phyloP scores from a whole-genome alignment of 176 grass and related monocot species.

The Triticum monococcum region DNA sequence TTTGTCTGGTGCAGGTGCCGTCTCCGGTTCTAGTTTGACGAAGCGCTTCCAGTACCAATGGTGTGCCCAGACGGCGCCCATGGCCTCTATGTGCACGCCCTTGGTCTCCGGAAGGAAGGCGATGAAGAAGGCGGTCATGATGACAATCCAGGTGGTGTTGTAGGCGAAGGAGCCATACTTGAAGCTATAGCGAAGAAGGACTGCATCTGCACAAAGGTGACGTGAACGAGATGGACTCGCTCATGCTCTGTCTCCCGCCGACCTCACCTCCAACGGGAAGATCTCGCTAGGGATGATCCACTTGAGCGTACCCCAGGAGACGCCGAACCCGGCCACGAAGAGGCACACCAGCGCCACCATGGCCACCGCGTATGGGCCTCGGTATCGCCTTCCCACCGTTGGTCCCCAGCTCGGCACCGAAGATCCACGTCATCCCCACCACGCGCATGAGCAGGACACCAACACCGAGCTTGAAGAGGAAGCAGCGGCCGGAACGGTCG shows the following conservation, averaged over 20 bases:
- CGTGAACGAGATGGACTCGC: conserved; percentile 29
- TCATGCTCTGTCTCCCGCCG: conserved; percentile 39
- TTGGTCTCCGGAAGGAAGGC: conserved; percentile 74
- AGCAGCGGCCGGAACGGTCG: conserved; percentile 29
- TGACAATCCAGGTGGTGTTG: conserved; percentile 40
- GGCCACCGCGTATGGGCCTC: conserved; percentile 16
- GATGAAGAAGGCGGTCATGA: conserved; percentile 35
- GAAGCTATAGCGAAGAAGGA: conserved; percentile 26
- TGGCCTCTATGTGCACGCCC: conserved; percentile 70
- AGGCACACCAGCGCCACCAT: conserved; percentile 54
- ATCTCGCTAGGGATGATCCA: conserved; percentile 61
- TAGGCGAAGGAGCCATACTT: conserved; percentile 42
- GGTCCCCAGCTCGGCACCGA: conserved; percentile 8
- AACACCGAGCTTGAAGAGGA: conserved; percentile 32
- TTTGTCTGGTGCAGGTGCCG: background rate
- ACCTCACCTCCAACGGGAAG: conserved; percentile 50
- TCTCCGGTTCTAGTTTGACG: background rate
- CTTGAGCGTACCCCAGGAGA: conserved; percentile 51
- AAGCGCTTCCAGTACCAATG: conserved; percentile 62
- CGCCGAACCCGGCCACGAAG: conserved; percentile 33
- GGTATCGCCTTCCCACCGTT: conserved; percentile 8
- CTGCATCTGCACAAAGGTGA: conserved; percentile 43
- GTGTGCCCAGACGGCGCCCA: conserved; percentile 30
- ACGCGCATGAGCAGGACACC: conserved; percentile 26
- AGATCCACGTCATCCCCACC: conserved; percentile 26